Evolutionary conservation across 441 rosid species (phyloP), one percentile per base, ranked within the genome.

Genomic region (Aquilaria agallochum): DNA sequence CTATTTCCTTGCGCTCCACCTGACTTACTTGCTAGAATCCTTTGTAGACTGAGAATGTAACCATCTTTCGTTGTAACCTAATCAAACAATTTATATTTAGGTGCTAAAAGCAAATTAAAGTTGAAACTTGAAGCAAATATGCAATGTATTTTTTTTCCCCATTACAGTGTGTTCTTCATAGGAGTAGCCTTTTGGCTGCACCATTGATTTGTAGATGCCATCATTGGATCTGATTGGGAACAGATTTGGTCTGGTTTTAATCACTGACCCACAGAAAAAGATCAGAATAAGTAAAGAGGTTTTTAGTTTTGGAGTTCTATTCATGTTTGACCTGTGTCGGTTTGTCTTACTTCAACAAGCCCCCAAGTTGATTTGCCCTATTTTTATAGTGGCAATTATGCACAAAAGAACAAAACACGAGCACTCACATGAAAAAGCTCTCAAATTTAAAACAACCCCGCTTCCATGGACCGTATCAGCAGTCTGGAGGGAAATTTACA

Each of bases 61-160:
- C 86, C 91, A 68, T 85, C 88, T 67, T 65, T n/a, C 20, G 91
- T 79, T 15, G 75, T 77, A 12, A 85, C 88, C 87, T 80, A 70
- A 71, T 20, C 50, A 30, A n/a, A 15, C 34, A 68, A 50, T 11
- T 40, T 9, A 40, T 9, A 5, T 15, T 15, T 56, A 50, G 45
- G 15, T 42, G 55, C 30, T 3, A 50, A 1, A n/a, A 52, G 2
- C 15, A 44, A 50, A 5, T 47, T 32, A 15, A 7, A 32, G 48
- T 45, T 11, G 9, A 12, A 31, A 30, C 62, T 46, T 27, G 8
- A 20, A 13, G 30, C 45, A 15, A 40, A 44, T 15, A 51, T 11
- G 20, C 34, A 2, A 20, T 52, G 10, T 30, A 6, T 2, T 52
- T 15, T 15, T 32, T 7, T 42, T 60, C 63, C 40, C 6, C 40